Base-by-base conservation (phyloP, 257 asterid genomes). In the Craterostigma plantagineum region DNA sequence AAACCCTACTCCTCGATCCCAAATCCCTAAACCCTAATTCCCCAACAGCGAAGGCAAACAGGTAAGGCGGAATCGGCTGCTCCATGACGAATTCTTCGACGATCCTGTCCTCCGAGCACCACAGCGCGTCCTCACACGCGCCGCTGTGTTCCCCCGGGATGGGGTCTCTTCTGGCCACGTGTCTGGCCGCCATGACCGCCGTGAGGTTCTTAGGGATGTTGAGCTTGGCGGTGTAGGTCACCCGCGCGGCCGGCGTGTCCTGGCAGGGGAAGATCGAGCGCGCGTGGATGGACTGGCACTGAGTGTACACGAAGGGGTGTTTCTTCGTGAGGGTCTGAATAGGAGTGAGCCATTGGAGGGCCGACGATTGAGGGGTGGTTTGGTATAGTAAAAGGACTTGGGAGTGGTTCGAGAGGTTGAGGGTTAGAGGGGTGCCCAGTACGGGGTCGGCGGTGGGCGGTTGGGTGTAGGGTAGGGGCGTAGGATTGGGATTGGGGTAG, bases 191-290 rank as follows among this genome's bases (percentile, higher is more conserved):
- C 98, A 87, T 87, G 33, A 82, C 95, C 0, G 93, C 95, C 2
- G 82, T 73, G 9, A 87, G 47, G 33, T 60, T 59, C 9, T 53
- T 61, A 35, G 98, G 98, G 17, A 87, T 50, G 42, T 87, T 87
- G 50, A 82, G 13, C 34, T 68, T 76, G 8, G 93, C 91, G 10
- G 78, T 17, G 49, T 73, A 87, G 12, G 63, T 57, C 36, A 79
- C 56, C 14, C 98, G 79, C 5, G 91, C 92, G 0, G 86, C 95
- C 0, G 98, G 98, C 15, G 98, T 82, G 16, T 87, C 98, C 42
- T 87, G 98, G 61, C 95, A 87, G 23, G 98, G 98, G 73, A 87
- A 87, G 35, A 87, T 72, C 7, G 98, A 87, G 58, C 98, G 57
- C 14, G 95, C 98, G 51, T 87, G 95, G 50, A 87, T 87, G 40